A percentile compares a stretch with the other conserved stretches of the same genome.
Conservation (phyloP, 2,329 filamentous ascomycete species). For the Endoconidiophora laricicola region DNA sequence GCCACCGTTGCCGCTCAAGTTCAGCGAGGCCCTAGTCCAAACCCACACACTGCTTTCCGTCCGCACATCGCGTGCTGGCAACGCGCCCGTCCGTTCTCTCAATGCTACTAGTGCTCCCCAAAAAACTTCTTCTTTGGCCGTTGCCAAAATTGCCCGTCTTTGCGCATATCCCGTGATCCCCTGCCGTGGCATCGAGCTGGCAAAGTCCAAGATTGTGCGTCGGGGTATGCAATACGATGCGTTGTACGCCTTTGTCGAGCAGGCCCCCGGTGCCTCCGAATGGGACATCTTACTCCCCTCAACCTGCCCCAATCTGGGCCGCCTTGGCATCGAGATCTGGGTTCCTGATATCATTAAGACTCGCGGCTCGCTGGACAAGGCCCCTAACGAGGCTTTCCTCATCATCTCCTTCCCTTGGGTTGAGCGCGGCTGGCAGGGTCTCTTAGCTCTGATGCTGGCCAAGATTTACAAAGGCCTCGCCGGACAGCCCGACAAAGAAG, state of each 20-base stretch:
- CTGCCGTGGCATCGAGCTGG: constrained; percentile 59
- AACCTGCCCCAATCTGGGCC: constrained; percentile 34
- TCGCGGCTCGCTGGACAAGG: constrained; percentile 27
- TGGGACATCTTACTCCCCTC: constrained; percentile 6
- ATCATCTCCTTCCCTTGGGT: constrained; percentile 50
- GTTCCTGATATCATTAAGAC: constrained; percentile 44
- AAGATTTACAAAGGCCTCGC: constrained; percentile 33
- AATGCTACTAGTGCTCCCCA: not conserved
- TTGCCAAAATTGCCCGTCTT: constrained; percentile 38
- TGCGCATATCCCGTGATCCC: constrained; percentile 75
- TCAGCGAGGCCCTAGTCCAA: constrained; percentile 36
- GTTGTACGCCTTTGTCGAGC: constrained; percentile 66
- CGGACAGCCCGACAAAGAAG: constrained; percentile 42
- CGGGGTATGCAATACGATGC: constrained; percentile 66
- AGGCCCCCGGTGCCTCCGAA: constrained; percentile 24
- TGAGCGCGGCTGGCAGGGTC: constrained; percentile 24
- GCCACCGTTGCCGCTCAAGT: constrained; percentile 35
- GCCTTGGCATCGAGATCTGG: constrained; percentile 52
- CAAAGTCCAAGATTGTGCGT: constrained; percentile 43
- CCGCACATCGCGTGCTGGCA: constrained; percentile 10
- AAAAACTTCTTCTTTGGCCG: constrained; percentile 4
- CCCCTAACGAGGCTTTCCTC: constrained; percentile 35
- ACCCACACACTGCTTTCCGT: constrained; percentile 32
- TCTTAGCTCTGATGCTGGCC: constrained; percentile 31
- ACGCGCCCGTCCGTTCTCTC: constrained; percentile 2